These are phyloP conservation scores for Dacryopinax spathularia DNA, from an alignment of 768 basidiomycete genomes.

Conservation along the genomic window DNA sequence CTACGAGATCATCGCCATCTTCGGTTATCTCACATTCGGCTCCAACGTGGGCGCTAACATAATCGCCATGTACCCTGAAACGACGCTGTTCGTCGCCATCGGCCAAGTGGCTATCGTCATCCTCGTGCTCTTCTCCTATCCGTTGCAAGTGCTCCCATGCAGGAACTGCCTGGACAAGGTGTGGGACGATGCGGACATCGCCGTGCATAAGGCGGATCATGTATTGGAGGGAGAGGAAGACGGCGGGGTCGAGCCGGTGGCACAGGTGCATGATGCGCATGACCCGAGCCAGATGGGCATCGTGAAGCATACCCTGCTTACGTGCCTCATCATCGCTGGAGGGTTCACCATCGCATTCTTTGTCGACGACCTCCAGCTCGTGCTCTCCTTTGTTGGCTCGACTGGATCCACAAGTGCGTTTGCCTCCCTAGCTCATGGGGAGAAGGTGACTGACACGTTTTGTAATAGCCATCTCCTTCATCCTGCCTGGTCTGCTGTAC, in stretches of 20 bases:
- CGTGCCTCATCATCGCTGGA: constrained; percentile 44
- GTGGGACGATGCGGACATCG: constrained; percentile 33
- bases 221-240: constrained; percentile 19
- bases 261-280: constrained; percentile 36
- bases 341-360: constrained; percentile 66
- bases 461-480: constrained; percentile 72
- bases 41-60: constrained; percentile 82
- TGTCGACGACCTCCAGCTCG: constrained; percentile 64
- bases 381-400: constrained; percentile 89
- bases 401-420: constrained; percentile 68
- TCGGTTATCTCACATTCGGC: constrained; percentile 90
- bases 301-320: constrained; percentile 55
- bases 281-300: constrained; percentile 46
- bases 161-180: constrained; percentile 85
- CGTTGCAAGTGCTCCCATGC: constrained; percentile 87
- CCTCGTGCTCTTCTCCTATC: constrained; percentile 84
- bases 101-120: constrained; percentile 87
- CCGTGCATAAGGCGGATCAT: constrained; percentile 23
- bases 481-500: constrained; percentile 83
- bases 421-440: neutral
- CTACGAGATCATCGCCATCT: constrained; percentile 77
- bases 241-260: constrained; percentile 36
- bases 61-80: constrained; percentile 85
- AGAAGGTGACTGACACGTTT: no score
- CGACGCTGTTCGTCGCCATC: constrained; percentile 80